Evolutionary conservation across 2,329 filamentous ascomycete genomes (phyloP), one percentile per base, ranked within the genome.

Genomic region (Paraconiothyrium sp.): DNA sequence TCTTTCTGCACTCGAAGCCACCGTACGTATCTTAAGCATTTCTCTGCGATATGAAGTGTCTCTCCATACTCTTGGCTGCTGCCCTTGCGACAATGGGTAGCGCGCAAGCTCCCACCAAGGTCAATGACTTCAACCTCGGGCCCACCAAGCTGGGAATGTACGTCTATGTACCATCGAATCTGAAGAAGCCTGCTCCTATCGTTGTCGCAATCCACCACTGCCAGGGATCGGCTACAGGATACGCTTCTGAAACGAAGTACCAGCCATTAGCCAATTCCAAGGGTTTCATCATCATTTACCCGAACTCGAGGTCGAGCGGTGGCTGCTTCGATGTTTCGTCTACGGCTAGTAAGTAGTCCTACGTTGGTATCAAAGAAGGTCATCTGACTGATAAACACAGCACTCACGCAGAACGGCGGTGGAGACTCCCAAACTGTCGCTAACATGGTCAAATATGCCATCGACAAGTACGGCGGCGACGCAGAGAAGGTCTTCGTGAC

Each of bases 101-200:
- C 20, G 49, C 56, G 11, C 60, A 65, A 56, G 35, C 55, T 20
- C 64, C 80, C 35, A 67, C 70, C 41, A 71, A 79, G 54, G 77
- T 84, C 58, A 74, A 72, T 22, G 69, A 74, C 65, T 83, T 80
- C 58, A 81, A 79, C 9, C 68, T 39, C 24, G 86, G 85, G 63
- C 78, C 81, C 22, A 82, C 80, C 24, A 81, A 82, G 48, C 81
- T 83, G 10, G 74, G 77, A 24, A 85, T 86, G 76, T 84, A 84
- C 76, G 81, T 85, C 63, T 82, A 82, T 57, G 78, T 81, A 32
- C 79, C 79, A 0, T 78, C 76, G 58, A 78, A 81, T 20, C 74
- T 79, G 2, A 56, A 77, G 1, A 81, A 73, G 16, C 84, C 85
- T 0, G 81, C 83, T 1, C 67, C 67, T 30, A 68, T 70, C 43